A percentile compares a stretch with the other conserved stretches of the same genome.
Conservation (phyloP, 2,329 filamentous ascomycete genomes). For the Fusarium pseudoanthophilum region DNA sequence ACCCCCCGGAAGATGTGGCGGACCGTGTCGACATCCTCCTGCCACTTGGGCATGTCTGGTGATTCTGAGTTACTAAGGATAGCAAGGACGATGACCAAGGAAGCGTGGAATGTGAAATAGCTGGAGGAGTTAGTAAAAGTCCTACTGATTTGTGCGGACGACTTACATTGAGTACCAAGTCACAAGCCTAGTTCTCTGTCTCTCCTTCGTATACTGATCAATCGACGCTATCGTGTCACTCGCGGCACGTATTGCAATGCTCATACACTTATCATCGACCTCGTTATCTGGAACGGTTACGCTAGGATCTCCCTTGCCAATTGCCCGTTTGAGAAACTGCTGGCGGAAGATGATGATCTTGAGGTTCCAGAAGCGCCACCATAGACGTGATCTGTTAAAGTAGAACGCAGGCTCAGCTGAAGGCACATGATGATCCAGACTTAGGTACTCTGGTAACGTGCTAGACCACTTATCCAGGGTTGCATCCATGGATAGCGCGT, state of each 20-base stretch:
- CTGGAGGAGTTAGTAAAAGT: background rate
- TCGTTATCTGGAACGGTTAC: rapidly evolving
- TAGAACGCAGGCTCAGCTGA: background rate
- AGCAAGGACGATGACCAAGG: background rate
- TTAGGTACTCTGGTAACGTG: background rate
- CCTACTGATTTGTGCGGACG: no score
- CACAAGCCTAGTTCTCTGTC: background rate
- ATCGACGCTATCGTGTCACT: background rate
- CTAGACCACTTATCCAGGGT: background rate
- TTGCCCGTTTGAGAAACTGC: background rate
- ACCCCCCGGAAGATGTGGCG: background rate
- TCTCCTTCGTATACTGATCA: background rate
- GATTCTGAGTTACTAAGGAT: background rate
- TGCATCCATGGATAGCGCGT: background rate
- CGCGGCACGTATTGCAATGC: background rate
- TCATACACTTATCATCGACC: background rate
- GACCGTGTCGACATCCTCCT: background rate
- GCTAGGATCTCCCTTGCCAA: background rate
- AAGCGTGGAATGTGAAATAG: background rate
- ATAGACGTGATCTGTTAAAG: background rate
- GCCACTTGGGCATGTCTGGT: background rate
- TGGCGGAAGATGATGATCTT: background rate
- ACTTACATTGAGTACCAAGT: background rate
- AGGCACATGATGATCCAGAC: background rate
- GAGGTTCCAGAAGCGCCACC: background rate